phyloP scores from a whole-genome alignment of 2,329 filamentous ascomycete genomes.

The Tolypocladium pustulatum region DNA sequence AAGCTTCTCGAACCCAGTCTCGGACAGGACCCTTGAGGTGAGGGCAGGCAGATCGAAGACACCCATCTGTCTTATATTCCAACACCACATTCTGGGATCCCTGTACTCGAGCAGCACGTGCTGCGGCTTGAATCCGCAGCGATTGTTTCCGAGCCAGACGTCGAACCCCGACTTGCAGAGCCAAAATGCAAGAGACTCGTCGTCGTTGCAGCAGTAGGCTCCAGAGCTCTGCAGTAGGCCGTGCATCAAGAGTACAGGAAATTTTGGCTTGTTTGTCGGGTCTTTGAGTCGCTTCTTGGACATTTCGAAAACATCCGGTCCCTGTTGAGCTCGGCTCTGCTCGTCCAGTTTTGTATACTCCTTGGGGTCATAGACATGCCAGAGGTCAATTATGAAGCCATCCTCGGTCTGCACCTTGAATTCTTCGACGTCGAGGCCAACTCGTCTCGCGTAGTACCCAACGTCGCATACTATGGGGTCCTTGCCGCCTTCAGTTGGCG shows the following conservation, averaged over 20 bases:
- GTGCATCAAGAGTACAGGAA: slow-evolving; percentile 79
- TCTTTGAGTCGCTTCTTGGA: slow-evolving; percentile 25
- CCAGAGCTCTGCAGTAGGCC: slow-evolving; percentile 81
- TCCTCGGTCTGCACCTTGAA: slow-evolving; percentile 88
- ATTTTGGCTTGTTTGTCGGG: slow-evolving; percentile 37
- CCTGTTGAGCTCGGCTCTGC: slow-evolving; percentile 38
- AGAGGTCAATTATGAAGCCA: slow-evolving; percentile 80
- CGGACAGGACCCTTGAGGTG: slow-evolving; percentile 64
- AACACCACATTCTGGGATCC: slow-evolving; percentile 91
- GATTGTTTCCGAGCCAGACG: slow-evolving; percentile 91
- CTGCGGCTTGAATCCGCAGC: slow-evolving; percentile 72
- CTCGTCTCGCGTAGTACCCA: slow-evolving; percentile 74
- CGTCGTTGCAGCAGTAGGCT: slow-evolving; percentile 83
- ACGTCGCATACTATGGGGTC: slow-evolving; percentile 73
- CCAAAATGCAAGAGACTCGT: slow-evolving; percentile 82
- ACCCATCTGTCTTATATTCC: slow-evolving; percentile 93
- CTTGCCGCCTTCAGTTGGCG: slow-evolving; percentile 67
- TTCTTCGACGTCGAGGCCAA: slow-evolving; percentile 76
- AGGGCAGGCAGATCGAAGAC: slow-evolving; percentile 79
- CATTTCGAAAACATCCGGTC: slow-evolving; percentile 50
- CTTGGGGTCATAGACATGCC: slow-evolving; percentile 79
- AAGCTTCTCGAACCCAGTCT: slow-evolving; percentile 76
- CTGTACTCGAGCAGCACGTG: slow-evolving; percentile 59
- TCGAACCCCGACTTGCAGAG: slow-evolving; percentile 88
- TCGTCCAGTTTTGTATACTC: slow-evolving; percentile 49